Conservation (phyloP, 1,284 basidiomycete species). For the Veloboletus limbatus region DNA sequence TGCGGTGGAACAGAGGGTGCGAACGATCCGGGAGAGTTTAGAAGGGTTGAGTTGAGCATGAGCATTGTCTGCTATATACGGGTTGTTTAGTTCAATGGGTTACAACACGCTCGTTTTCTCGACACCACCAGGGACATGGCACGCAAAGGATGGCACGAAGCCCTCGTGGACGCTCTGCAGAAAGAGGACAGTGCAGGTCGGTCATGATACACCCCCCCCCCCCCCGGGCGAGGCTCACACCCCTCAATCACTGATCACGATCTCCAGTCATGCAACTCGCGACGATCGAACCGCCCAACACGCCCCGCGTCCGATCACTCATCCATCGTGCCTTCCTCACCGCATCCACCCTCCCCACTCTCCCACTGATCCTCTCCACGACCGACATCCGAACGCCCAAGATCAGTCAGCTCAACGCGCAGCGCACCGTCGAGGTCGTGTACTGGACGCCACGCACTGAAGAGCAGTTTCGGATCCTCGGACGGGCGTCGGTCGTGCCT, state of each 20-base stretch:
- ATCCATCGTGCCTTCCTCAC: slow-evolving; percentile 56
- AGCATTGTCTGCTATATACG: too few species aligned
- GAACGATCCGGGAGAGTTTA: slow-evolving; percentile 40
- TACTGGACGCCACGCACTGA: slow-evolving; percentile 58
- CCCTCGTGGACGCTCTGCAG: slow-evolving; percentile 44
- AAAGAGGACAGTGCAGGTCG: slow-evolving; percentile 33
- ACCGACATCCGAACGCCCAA: slow-evolving; percentile 65
- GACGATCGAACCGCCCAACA: slow-evolving; percentile 44
- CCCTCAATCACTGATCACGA: too few species aligned
- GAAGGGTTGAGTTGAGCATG: slow-evolving; percentile 25
- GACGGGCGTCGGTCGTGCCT: slow-evolving; percentile 48
- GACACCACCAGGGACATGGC: too few species aligned
- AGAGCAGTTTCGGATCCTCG: slow-evolving; percentile 60
- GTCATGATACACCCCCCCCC: too few species aligned
- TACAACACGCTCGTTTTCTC: too few species aligned
- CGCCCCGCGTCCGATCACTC: slow-evolving; percentile 58
- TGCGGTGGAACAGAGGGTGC: slow-evolving; percentile 52
- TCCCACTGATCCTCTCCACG: slow-evolving; percentile 55
- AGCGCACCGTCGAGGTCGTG: slow-evolving; percentile 46
- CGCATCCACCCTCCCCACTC: slow-evolving; percentile 36
- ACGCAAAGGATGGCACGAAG: slow-evolving; percentile 44
- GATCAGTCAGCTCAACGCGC: slow-evolving; percentile 44
- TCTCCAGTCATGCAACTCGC: slow-evolving; percentile 65
- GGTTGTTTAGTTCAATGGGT: too few species aligned
- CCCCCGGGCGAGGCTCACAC: too few species aligned